Evolutionary conservation across 1,284 basidiomycete genomes (phyloP), one percentile per base, ranked within the genome.

Genomic region (Phylloboletellus chloephorus): DNA sequence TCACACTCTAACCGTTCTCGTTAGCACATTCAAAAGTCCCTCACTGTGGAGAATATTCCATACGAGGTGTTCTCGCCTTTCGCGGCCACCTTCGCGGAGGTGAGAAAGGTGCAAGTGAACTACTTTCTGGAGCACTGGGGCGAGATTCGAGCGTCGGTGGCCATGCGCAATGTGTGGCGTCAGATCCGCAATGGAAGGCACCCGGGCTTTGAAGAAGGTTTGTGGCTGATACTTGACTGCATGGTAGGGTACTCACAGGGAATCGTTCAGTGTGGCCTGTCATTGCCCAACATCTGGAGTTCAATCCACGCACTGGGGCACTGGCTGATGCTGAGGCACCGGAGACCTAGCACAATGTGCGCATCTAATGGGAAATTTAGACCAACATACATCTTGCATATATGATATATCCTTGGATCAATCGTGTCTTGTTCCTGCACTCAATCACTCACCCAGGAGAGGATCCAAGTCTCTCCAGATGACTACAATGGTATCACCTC

Each of bases 21-120:
- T 45, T 56, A 84, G 74, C 84, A 92, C 61, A 90, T 94, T 31
- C 68, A 79, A 47, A 79, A 77, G 45, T 82, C 80, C 2, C 69
- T 93, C 31, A 82, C 80, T 0, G 75, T 85, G 4, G 74, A 82
- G 21, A 93, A 91, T 60, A 84, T 93, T 32, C 83, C 86, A 1
- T 84, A 84, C 52, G 90, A 94, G 60, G 79, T 87, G 29, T 94
- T 94, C 55, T 88, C 85, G 5, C 78, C 82, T 0, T 93, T 93
- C 66, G 82, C 84, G 10, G 79, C 82, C 11, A 80, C 80, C 1
- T 92, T 88, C 53, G 81, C 84, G 40, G 83, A 88, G 30, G 79
- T 94, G n/a, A 73, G 88, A 39, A 88, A 86, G 74, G 83, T 84
- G 12, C 79, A 90, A 62, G 73, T 90, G 11, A 74, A 75, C 24